Base-by-base conservation (phyloP, 2,329 filamentous ascomycete genomes). In the Monosporascus sp. region DNA sequence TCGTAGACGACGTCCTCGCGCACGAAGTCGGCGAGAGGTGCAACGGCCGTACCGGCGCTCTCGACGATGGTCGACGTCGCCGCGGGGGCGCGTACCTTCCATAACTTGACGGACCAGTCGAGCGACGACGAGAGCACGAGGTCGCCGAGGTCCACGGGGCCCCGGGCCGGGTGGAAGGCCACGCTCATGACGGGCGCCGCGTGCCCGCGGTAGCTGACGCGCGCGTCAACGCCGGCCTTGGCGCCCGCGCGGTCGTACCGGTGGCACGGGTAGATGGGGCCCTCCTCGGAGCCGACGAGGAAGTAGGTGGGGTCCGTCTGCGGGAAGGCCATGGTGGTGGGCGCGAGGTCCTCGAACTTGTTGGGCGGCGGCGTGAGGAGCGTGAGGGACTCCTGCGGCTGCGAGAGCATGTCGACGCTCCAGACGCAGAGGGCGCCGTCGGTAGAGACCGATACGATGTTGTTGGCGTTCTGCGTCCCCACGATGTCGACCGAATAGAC, bases 1-100 rank as follows among this genome's bases (percentile, higher is more conserved):
- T 97, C 93, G 72, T 99, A 99, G 49, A 99, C 92, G 20, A 97
- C 86, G 64, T 99, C 95, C 72, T 99, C 95, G 51, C 94, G 87
- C 20, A 89, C 86, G 65, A 99, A 90, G 58, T 97, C 91, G 14
- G 97, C 80, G 25, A 99, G 77, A 0, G 94, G 94, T 3, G 80
- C 72, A 31, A 93, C 84, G 36, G 72, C 69, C 42, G 76, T 74
- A 57, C 81, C 77, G 7, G 64, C 64, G 39, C 64, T 66, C 24
- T 74, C 70, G 14, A 74, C 78, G 25, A 79, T 77, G 0, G 86
- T 86, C 17, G 83, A 84, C 5, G 84, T 86, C 2, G 87, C 86
- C 0, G 88, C 87, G 1, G 89, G 89, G 1, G 90, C 86, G 41
- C 91, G 88, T 15, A 96, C 88, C 70, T 94, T 94, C 94, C 94